Evolutionary conservation across 331 rosid species (phyloP).

Genomic region (Malus hybrid): DNA sequence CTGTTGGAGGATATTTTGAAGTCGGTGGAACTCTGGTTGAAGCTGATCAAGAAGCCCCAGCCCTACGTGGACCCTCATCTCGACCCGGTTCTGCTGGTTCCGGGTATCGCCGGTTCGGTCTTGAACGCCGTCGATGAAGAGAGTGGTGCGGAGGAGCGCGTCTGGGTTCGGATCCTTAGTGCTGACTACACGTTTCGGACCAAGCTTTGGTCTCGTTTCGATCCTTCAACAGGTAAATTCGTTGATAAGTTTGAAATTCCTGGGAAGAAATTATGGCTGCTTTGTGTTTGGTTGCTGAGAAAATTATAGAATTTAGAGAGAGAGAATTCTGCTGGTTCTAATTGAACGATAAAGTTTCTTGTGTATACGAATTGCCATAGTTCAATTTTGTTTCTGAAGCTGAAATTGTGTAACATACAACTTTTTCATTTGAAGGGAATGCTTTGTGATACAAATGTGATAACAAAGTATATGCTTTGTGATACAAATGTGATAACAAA

Average conservation of each 20-base stretch:
- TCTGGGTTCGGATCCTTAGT: slow-evolving; percentile 76
- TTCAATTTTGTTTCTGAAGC: neutral
- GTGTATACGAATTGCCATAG: neutral
- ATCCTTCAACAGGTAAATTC: slow-evolving; percentile 62
- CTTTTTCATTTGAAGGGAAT: too few relatives aligned
- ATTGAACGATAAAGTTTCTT: neutral
- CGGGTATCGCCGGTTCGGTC: slow-evolving; percentile 80
- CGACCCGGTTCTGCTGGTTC: slow-evolving; percentile 84
- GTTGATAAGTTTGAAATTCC: neutral
- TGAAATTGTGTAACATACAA: neutral
- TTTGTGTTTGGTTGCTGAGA: neutral
- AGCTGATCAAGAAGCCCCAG: slow-evolving; percentile 49
- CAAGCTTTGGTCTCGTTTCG: slow-evolving; percentile 90
- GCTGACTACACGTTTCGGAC: slow-evolving; percentile 72
- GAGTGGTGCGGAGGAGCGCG: slow-evolving; percentile 58
- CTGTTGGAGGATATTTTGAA: slow-evolving; percentile 56
- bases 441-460: too few relatives aligned
- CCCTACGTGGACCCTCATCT: slow-evolving; percentile 59
- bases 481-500: too few relatives aligned
- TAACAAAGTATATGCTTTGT: too few relatives aligned
- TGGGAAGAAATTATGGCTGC: neutral
- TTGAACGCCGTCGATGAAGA: slow-evolving; percentile 45
- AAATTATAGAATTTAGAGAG: neutral
- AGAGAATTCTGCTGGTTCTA: neutral
- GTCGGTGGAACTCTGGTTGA: slow-evolving; percentile 75